Conservation (phyloP, 2,329 filamentous ascomycete genomes). For the Aspergillus unguis region DNA sequence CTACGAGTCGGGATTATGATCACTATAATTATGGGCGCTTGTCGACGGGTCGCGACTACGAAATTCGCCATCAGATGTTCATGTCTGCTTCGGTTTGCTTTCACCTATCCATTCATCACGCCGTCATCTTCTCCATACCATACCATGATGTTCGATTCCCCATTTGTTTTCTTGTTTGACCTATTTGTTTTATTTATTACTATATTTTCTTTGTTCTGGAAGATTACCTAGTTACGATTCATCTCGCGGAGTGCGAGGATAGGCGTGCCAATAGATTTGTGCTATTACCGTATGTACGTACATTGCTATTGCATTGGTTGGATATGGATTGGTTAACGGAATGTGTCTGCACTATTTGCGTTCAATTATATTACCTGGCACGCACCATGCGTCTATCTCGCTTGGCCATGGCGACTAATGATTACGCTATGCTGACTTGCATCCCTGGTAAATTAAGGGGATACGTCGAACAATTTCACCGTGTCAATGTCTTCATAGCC, state of each 20-base stretch:
- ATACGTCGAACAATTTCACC: too few relatives aligned
- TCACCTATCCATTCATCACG: constrained; percentile 25
- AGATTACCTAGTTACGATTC: constrained; percentile 24
- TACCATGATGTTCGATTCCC: constrained; percentile 36
- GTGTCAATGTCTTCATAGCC: too few relatives aligned
- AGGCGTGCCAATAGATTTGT: constrained; percentile 31
- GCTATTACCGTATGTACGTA: constrained; percentile 20
- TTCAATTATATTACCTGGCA: not conserved
- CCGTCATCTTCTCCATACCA: constrained; percentile 35
- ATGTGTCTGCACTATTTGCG: too few relatives aligned
- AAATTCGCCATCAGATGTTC: constrained; percentile 25
- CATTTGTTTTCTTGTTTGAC: constrained; percentile 34
- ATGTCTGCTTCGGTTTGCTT: constrained; percentile 18
- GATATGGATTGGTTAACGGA: constrained; percentile 3
- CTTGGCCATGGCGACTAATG: too few relatives aligned
- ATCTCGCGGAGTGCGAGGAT: constrained; percentile 24
- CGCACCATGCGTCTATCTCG: not conserved
- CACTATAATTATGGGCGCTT: constrained; percentile 20
- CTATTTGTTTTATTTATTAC: constrained; percentile 19
- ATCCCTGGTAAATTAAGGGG: too few relatives aligned
- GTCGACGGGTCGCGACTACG: constrained; percentile 15
- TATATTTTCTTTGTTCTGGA: constrained; percentile 17
- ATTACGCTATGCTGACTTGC: too few relatives aligned
- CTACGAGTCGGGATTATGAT: not conserved
- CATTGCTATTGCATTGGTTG: constrained; percentile 19